Base-by-base conservation (phyloP, 2,329 filamentous ascomycete species). In the Penicillium sumatraense region DNA sequence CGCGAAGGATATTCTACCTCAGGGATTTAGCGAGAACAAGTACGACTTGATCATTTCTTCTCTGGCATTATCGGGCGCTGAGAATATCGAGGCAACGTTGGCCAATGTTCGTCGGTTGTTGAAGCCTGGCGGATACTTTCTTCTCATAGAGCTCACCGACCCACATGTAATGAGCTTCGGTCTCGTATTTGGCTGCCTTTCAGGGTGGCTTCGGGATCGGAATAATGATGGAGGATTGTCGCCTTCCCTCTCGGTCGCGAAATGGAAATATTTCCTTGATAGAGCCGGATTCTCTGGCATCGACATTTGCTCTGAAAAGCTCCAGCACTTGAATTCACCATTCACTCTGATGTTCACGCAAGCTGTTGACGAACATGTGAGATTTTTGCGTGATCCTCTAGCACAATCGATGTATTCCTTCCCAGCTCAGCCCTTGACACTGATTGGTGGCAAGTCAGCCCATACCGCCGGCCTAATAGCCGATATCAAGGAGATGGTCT, bases 91-190 rank as follows among this genome's bases (percentile, higher is more conserved):
- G n/a, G 18, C 14, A 3, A 62, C 62, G 5, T 44, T 67, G 0
- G 18, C 27, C 3, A 73, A 80, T 49, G 60, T 72, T 0, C 71
- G 77, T 0, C 57, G 57, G 0, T 59, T 81, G 0, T 62, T 81
- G 0, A 76, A 73, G 45, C 77, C 81, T 2, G 80, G 79, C 2
- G 81, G 81, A 0, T 77, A 76, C 52, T 63, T 84, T 1, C 31
- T 82, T 3, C 40, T 80, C 0, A 38, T 78, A 1, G 81, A 84
- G 53, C 53, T 76, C 1, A 74, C 66, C 1, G 48, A 65, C 11
- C 51, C 59, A 4, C 56, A 57, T 0, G n/a, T 11, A 3, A 5
- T 38, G 35, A 4, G n/a, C 5, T 11, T 38, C n/a, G 35, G 35
- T 5, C 10, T 38, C 11, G 11, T 38, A 5, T 20, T 38, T 11